A percentile compares a stretch with the other conserved stretches of the same genome.
phyloP scores from a whole-genome alignment of 2,329 filamentous ascomycete genomes.

The Fusarium kyushuense region DNA sequence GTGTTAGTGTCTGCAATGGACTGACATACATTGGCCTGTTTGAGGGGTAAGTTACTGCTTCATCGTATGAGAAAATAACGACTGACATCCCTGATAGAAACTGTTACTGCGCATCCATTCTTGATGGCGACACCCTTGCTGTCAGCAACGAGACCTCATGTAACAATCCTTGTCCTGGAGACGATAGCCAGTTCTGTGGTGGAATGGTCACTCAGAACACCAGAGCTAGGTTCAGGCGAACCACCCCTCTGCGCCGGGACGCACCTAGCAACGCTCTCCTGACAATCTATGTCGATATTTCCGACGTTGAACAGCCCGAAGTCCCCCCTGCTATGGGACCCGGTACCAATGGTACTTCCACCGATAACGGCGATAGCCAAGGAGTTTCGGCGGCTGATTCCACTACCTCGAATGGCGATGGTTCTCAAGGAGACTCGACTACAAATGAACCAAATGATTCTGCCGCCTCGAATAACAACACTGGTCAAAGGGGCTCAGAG shows the following conservation, averaged over 20 bases:
- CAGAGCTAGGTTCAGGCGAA: conserved; percentile 15
- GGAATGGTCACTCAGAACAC: conserved; percentile 47
- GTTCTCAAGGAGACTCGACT: not conserved
- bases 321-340: conserved; percentile 53
- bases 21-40: conserved; percentile 57
- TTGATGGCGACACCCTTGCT: conserved; percentile 57
- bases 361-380: not conserved
- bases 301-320: conserved; percentile 46
- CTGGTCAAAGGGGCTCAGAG: not conserved
- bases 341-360: conserved; percentile 6
- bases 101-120: conserved; percentile 60
- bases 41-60: conserved; percentile 35
- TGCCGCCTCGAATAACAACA: not conserved
- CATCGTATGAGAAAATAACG: not conserved
- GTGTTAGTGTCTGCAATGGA: conserved; percentile 54
- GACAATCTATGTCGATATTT: conserved; percentile 58
- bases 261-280: conserved; percentile 53
- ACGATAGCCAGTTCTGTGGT: conserved; percentile 57
- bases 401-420: not conserved
- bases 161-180: conserved; percentile 57
- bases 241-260: conserved; percentile 44
- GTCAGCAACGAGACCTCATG: conserved; percentile 48
- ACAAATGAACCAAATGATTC: not conserved
- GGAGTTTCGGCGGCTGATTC: not conserved
- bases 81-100: conserved; percentile 41